phyloP scores from a whole-genome alignment of 129 eudicot genomes.

The Artemisia annua region DNA sequence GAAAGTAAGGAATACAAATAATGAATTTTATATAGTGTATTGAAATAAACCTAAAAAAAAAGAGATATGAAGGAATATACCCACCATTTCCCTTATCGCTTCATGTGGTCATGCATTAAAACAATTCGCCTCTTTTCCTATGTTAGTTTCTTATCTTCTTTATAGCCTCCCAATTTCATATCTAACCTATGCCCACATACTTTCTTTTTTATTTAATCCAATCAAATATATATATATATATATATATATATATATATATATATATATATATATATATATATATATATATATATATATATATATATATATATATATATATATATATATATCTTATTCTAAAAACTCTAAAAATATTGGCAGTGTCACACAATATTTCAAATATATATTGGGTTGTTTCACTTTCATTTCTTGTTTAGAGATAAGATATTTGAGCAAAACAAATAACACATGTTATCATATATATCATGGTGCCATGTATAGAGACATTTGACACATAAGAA shows the following conservation, averaged over 20 bases:
- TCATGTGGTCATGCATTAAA: constrained; percentile 37
- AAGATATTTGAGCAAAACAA: neutral
- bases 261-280: constrained; percentile 5
- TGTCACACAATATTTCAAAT: neutral
- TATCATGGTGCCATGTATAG: neutral
- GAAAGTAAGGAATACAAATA: too few species aligned
- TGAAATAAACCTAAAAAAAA: neutral
- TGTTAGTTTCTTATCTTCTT: constrained; percentile 40
- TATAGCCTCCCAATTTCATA: constrained; percentile 38
- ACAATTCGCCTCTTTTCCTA: constrained; percentile 17
- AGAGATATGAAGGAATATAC: constrained; percentile 31
- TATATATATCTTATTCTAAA: neutral
- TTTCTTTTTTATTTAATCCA: constrained; percentile 26
- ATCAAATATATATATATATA: neutral
- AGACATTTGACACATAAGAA: neutral
- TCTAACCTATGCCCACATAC: constrained; percentile 43
- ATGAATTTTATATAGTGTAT: too few species aligned
- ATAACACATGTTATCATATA: neutral
- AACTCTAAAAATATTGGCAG: neutral
- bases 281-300: neutral
- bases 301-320: neutral
- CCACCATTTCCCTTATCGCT: constrained; percentile 35
- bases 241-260: constrained; percentile 7
- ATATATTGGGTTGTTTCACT: neutral
- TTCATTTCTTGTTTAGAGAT: constrained; percentile 2